Evolutionary conservation across 1,284 basidiomycete genomes (phyloP), one percentile per base, ranked within the genome.

Genomic region (Phellinidium pouzarii): DNA sequence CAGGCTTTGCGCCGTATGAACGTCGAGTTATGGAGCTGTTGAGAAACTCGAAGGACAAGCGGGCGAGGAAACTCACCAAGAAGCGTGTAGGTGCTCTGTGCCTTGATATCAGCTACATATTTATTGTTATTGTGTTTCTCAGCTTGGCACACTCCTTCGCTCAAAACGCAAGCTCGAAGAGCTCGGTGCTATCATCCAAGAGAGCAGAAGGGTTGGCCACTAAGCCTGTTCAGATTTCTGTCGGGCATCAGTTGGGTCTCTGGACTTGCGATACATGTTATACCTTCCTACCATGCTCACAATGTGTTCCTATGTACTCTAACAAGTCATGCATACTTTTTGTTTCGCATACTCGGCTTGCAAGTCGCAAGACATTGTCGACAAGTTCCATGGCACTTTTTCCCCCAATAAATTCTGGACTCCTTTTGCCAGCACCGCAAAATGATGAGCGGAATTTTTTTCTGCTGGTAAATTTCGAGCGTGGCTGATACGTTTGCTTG

Each of bases 31-130:
- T 99, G 91, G 96, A 99, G 76, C 73, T 99, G 80, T 76, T 99
- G 78, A 86, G 95, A 72, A 99, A 98, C 86, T 96, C 93, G 61
- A 98, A 98, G 91, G 94, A 97, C 73, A 97, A 97, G 84, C 95
- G 94, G 77, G 94, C 94, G 58, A 82, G 91, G 73, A 97, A 96
- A 78, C 77, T 96, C 76, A 94, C 93, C 64, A 97, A 97, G 84
- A 95, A 94, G 79, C 84, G 93, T 78, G 93, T 95, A 68, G 64
- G 92, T 42, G 17, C 14, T 6, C n/a, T n/a, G 3, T 40, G 11
- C 37, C 14, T 40, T n/a, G 7, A n/a, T 50, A 8, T 51, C 31
- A 37, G 23, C 23, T 22, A 31, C 26, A 31, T 23, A 50, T 53
- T 44, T 54, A 7, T n/a, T 20, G 37, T 37, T 43, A 25, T 52